phyloP scores from a whole-genome alignment of 2,329 filamentous ascomycete species.

The Coleophoma cylindrospora region DNA sequence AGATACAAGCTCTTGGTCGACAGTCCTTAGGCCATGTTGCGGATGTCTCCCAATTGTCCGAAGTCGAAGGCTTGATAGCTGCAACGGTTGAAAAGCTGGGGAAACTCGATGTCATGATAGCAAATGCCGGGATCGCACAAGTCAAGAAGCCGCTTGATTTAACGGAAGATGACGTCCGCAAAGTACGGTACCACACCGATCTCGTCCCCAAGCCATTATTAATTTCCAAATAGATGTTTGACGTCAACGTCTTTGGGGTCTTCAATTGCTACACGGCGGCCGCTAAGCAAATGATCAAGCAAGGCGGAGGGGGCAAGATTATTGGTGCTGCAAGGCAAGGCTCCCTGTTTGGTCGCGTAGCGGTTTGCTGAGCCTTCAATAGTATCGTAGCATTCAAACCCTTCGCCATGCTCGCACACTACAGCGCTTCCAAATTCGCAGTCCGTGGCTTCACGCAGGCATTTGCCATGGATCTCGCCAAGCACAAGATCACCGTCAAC shows the following conservation, averaged over 20 bases:
- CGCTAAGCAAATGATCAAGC: slow-evolving; percentile 59
- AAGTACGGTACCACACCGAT: background rate
- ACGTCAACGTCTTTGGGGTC: slow-evolving; percentile 60
- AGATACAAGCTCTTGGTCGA: slow-evolving; percentile 46
- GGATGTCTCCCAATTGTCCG: slow-evolving; percentile 43
- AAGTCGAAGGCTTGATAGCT: slow-evolving; percentile 22
- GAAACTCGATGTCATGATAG: slow-evolving; percentile 23
- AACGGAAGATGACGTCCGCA: slow-evolving; percentile 24
- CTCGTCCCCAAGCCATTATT: too few relatives aligned
- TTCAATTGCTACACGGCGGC: slow-evolving; percentile 61
- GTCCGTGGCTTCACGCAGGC: slow-evolving; percentile 62
- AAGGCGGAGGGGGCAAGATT: slow-evolving; percentile 38
- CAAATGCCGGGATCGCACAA: slow-evolving; percentile 25
- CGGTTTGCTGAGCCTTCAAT: background rate
- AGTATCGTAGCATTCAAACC: slow-evolving; percentile 56
- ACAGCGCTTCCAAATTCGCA: slow-evolving; percentile 62
- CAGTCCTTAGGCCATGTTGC: slow-evolving; percentile 50
- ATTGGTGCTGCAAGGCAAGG: slow-evolving; percentile 22
- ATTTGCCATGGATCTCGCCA: slow-evolving; percentile 62
- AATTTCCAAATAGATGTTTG: slow-evolving; percentile 40
- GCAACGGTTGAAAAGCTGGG: slow-evolving; percentile 20
- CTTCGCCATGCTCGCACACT: slow-evolving; percentile 53
- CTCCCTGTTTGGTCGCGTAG: slow-evolving; percentile 33
- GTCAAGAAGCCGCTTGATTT: slow-evolving; percentile 21
- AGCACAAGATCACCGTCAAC: slow-evolving; percentile 62